Conservation (phyloP, 2,329 filamentous ascomycete species). For the Hirsutella minnesotensis region DNA sequence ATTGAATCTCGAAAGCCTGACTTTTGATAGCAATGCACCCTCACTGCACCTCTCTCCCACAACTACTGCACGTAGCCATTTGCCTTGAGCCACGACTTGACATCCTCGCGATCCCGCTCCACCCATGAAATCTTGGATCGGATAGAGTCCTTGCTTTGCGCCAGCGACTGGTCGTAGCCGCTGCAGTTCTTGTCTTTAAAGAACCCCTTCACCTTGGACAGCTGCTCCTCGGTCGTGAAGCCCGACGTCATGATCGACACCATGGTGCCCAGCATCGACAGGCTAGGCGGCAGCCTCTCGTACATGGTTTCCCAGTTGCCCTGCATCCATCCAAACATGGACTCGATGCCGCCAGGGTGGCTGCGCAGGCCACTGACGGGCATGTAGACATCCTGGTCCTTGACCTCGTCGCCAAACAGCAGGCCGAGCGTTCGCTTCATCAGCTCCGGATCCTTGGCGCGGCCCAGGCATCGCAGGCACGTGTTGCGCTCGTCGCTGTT, state of each 20-base stretch:
- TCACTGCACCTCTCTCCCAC: too few species aligned
- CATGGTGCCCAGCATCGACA: constrained; percentile 75
- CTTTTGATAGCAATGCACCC: too few species aligned
- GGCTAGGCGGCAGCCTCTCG: constrained; percentile 71
- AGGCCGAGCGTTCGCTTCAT: constrained; percentile 72
- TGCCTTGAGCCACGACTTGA: constrained; percentile 12
- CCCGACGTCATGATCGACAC: constrained; percentile 72
- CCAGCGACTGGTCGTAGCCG: constrained; percentile 75
- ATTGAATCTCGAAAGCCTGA: too few species aligned
- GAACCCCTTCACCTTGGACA: constrained; percentile 67
- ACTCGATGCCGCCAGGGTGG: constrained; percentile 66
- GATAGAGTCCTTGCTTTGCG: constrained; percentile 80
- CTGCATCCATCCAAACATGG: constrained; percentile 73
- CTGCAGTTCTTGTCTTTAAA: constrained; percentile 72
- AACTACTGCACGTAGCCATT: constrained; percentile 8
- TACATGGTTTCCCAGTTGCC: constrained; percentile 79
- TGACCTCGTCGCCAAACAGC: constrained; percentile 68
- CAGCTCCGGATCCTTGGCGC: constrained; percentile 64
- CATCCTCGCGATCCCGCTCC: constrained; percentile 12
- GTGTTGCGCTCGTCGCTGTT: constrained; percentile 79
- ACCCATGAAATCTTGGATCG: constrained; percentile 51
- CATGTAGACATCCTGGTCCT: constrained; percentile 90
- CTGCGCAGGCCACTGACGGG: constrained; percentile 68
- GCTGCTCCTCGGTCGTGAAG: constrained; percentile 67
- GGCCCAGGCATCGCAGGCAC: constrained; percentile 71